Percentiles rank a stretch among this genome's conserved stretches.
Conservation (phyloP, 495 filamentous ascomycete genomes). For the Tuber magnatum region DNA sequence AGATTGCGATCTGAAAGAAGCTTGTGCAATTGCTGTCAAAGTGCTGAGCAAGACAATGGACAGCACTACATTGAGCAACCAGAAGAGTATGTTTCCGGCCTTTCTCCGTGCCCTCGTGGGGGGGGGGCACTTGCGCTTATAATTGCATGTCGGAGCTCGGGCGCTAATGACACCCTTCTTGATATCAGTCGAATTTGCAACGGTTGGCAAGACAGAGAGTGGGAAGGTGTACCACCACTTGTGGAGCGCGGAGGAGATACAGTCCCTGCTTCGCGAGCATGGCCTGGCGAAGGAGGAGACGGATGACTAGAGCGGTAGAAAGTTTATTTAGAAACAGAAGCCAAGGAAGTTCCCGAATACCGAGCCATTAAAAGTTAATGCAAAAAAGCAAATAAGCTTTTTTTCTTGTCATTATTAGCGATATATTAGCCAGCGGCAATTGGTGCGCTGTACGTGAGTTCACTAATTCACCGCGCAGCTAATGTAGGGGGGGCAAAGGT, state of each 20-base stretch:
- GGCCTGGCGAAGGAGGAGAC: slow-evolving; percentile 83
- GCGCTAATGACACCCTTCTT: slow-evolving; percentile 17
- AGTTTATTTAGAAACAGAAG: slow-evolving; percentile 2
- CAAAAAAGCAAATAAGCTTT: neutral
- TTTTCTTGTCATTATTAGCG: neutral
- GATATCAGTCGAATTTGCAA: slow-evolving; percentile 87
- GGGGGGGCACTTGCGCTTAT: neutral
- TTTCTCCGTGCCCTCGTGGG: slow-evolving; percentile 4
- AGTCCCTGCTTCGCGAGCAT: slow-evolving; percentile 85
- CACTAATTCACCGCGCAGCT: neutral
- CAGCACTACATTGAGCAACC: slow-evolving; percentile 92
- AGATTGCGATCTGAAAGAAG: slow-evolving; percentile 89
- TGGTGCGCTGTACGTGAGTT: slow-evolving; percentile 3
- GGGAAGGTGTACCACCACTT: slow-evolving; percentile 96
- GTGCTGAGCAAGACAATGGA: slow-evolving; percentile 99
- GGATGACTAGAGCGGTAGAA: slow-evolving; percentile 51
- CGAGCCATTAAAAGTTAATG: neutral
- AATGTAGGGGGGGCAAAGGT: neutral
- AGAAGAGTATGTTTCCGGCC: slow-evolving; percentile 69
- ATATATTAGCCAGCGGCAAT: neutral
- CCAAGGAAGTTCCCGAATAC: neutral
- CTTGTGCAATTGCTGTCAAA: slow-evolving; percentile 95
- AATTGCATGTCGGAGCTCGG: slow-evolving; percentile 7
- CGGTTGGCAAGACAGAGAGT: slow-evolving; percentile 86
- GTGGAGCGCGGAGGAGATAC: slow-evolving; percentile 96